Evolutionary conservation across 306 rosid genomes (phyloP), one percentile per base, ranked within the genome.

Genomic region (Cucurbita moschata): DNA sequence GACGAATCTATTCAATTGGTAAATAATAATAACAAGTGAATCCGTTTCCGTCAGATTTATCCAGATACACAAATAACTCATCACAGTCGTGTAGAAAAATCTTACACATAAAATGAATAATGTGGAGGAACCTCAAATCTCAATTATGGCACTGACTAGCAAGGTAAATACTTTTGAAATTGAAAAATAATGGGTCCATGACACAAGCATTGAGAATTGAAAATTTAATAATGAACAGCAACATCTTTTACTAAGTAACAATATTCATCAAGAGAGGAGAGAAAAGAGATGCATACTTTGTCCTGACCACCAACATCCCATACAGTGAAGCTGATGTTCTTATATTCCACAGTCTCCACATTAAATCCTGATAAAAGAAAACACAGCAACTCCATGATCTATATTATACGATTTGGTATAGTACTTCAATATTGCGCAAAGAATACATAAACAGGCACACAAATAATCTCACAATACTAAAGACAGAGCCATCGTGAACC

Each of bases 281-380:
- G 12, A 37, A 38, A 11, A 73, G 44, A 79, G 38, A 37, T 39
- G 9, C 55, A 47, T 83, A 83, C 92, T 87, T 88, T 88, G 87
- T 88, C 92, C 76, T 88, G 90, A 77, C 92, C 92, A 10, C 92
- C 92, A 58, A 88, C 92, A 79, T 88, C 92, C 92, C 92, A 88
- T 70, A 88, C 92, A 4, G 89, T 88, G 83, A 88, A 88, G 85
- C 92, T 88, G 83, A 88, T 88, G 90, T 88, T 88, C 89, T 88
- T 88, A 80, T 88, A 85, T 81, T 88, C 90, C 73, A 88, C 89
- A 12, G 73, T 68, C 73, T 68, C 73, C 73, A 68, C 73, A 14
- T 68, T 68, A 68, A 68, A 68, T 14, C 80, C 85, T 49, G 53
- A 13, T 5, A 49, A 14, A 50, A 83, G 77, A 71, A 78, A 51